Evolutionary conservation across 2,329 filamentous ascomycete species (phyloP), one percentile per base, ranked within the genome.

Genomic region (Fusarium citri): DNA sequence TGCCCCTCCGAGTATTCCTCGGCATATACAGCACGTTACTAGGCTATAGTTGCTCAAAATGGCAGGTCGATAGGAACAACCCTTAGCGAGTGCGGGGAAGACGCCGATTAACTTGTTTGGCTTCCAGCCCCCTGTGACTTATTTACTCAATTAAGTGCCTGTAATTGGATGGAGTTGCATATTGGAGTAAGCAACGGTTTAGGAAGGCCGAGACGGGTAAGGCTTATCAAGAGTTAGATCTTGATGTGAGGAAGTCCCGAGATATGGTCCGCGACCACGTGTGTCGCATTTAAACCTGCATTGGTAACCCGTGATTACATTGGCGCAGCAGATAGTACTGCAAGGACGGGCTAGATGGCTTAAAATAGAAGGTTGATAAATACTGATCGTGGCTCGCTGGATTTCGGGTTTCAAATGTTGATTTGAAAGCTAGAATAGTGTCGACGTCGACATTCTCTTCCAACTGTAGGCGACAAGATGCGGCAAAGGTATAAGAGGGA

Each of bases 231-330:
- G 26, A 25, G 12, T 26, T n/a, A n/a, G 20, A 25, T 40, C 23
- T 41, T 23, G 22, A 8, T 25, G 25, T 18, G 16, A 23, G 20
- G 10, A 6, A 26, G 18, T 2, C 26, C 18, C 11, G 15, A 34
- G 14, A 23, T 34, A 51, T 40, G n/a, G 11, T 15, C 25, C 40
- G 22, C 14, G 2, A 41, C 49, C 49, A 51, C 23, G 49, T 51
- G 49, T 51, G 49, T 12, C 26, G 49, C 49, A 41, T 51, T 20
- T 14, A 18, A 25, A 16, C 31, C 18, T 51, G 49, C 23, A 51
- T 41, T 41, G 31, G 2, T 1, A 15, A 41, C 49, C 26, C 18
- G 31, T 51, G 49, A 22, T 26, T 8, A 26, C 10, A 34, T 41
- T 15, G 22, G 23, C 7, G 23, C 34, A 23, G 49, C 9, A 40